phyloP scores from a whole-genome alignment of 192 early-diverging fungal species.

The Piromyces finnis region DNA sequence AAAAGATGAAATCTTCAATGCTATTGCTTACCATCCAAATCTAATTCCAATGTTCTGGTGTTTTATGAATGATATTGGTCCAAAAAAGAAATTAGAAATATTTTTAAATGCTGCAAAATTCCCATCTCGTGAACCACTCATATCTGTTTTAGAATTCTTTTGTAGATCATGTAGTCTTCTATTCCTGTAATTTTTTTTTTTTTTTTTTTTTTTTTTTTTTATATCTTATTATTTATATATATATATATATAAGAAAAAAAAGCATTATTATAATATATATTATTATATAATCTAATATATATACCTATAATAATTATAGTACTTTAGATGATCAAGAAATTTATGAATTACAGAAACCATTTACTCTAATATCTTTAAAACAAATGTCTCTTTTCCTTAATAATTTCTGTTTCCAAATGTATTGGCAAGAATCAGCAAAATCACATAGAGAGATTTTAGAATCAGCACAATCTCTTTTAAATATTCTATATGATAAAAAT shows the following conservation, averaged over 20 bases:
- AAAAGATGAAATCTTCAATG: slow-evolving; percentile 23
- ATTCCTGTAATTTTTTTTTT: slow-evolving; percentile 25
- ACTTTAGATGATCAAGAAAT: slow-evolving; percentile 43
- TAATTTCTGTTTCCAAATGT: slow-evolving; percentile 34
- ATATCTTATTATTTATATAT: not conserved
- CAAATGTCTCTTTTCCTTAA: slow-evolving; percentile 39
- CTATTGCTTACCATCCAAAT: slow-evolving; percentile 23
- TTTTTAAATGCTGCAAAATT: slow-evolving; percentile 31
- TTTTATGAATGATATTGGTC: slow-evolving; percentile 31
- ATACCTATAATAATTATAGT: no score
- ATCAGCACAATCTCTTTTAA: not conserved
- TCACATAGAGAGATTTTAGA: not conserved
- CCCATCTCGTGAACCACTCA: slow-evolving; percentile 29
- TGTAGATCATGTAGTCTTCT: slow-evolving; percentile 34
- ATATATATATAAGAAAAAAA: no score
- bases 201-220: not conserved
- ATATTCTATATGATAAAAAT: not conserved
- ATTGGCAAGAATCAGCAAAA: slow-evolving; percentile 7
- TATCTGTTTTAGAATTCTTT: slow-evolving; percentile 38
- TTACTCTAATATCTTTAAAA: slow-evolving; percentile 22
- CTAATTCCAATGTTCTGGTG: slow-evolving; percentile 37
- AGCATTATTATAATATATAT: no score
- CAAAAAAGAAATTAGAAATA: slow-evolving; percentile 27
- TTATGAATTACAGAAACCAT: slow-evolving; percentile 36
- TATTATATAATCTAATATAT: no score